Evolutionary conservation across 2,329 filamentous ascomycete species (phyloP).

Genomic region (Rhynchosporium graminicola): DNA sequence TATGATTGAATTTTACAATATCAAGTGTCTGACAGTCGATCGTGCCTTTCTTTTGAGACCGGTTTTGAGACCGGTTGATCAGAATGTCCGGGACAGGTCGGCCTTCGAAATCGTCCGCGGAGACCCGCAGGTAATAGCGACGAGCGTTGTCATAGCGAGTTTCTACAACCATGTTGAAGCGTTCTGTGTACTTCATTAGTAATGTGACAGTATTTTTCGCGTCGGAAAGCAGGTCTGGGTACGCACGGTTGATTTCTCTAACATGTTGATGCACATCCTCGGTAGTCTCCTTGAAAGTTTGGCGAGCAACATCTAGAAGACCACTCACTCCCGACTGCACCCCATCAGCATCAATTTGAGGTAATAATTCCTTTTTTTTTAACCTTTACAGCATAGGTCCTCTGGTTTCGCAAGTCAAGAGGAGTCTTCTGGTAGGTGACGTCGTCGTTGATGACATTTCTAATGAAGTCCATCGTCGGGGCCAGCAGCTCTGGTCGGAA

Average conservation of each 20-base stretch:
- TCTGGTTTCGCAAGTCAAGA: slow-evolving; percentile 84
- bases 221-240: not conserved
- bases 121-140: slow-evolving; percentile 76
- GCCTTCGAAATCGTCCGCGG: slow-evolving; percentile 61
- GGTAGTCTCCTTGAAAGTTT: slow-evolving; percentile 86
- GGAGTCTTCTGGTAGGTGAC: slow-evolving; percentile 76
- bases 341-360: slow-evolving; percentile 27
- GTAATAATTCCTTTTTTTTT: not conserved
- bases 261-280: slow-evolving; percentile 75
- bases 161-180: slow-evolving; percentile 59
- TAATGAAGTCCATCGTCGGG: slow-evolving; percentile 65
- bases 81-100: slow-evolving; percentile 65
- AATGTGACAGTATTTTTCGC: not conserved
- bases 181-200: slow-evolving; percentile 28
- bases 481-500: slow-evolving; percentile 65
- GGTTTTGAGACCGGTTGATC: slow-evolving; percentile 74
- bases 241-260: slow-evolving; percentile 63
- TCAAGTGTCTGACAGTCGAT: slow-evolving; percentile 87
- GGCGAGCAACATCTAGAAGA: slow-evolving; percentile 82
- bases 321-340: slow-evolving; percentile 74
- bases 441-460: slow-evolving; percentile 74
- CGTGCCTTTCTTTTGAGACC: slow-evolving; percentile 67
- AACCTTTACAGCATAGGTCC: slow-evolving; percentile 84
- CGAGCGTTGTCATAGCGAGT: slow-evolving; percentile 76
- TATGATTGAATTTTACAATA: slow-evolving; percentile 76